Base-by-base conservation (phyloP, 1,284 basidiomycete species). In the Boletus chippewaensis region DNA sequence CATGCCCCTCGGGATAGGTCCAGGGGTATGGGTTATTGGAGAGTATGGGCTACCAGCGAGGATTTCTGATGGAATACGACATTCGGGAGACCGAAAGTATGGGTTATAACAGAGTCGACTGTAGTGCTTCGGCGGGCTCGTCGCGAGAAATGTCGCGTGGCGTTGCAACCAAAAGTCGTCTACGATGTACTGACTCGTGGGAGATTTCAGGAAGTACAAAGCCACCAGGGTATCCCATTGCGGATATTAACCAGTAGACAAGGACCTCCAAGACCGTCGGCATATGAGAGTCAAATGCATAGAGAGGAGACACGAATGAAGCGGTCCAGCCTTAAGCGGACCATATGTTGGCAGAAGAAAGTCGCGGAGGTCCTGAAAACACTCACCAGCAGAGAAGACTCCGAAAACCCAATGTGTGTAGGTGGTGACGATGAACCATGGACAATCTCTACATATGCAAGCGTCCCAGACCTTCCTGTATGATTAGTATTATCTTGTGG, bases 401-500 rank as follows among this genome's bases (percentile, higher is more conserved):
- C 86, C 85, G 53, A 87, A 86, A 4, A 79, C 77, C 86, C 86
- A 88, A 38, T 78, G 73, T 28, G 74, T 74, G 55, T 86, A 87
- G 2, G 78, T 82, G 13, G 84, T 83, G 45, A 87, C 56, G 13
- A 85, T 74, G 60, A 87, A 88, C 74, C 75, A 85, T 15, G 71
- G 77, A 20, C 75, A 75, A n/a, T 74, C 68, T 51, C 69, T 70
- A 13, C 66, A 65, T 32, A 74, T 67, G 59, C 84, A 87, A 11
- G 75, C 62, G 61, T 88, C 86, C 76, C 80, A 87, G 18, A 88
- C 60, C 84, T 87, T 54, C 41, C 45, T 26, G 32, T 31, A 10
- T 35, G 13, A 41, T 62, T 22, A 67, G 51, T 41, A 12, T 29
- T 20, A 11, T 31, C n/a, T 40, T 36, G 11, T 40, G 9, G n/a